These are phyloP conservation scores for Fusarium sp. DNA, from an alignment of 2,329 filamentous ascomycete species.

Conservation along the genomic window DNA sequence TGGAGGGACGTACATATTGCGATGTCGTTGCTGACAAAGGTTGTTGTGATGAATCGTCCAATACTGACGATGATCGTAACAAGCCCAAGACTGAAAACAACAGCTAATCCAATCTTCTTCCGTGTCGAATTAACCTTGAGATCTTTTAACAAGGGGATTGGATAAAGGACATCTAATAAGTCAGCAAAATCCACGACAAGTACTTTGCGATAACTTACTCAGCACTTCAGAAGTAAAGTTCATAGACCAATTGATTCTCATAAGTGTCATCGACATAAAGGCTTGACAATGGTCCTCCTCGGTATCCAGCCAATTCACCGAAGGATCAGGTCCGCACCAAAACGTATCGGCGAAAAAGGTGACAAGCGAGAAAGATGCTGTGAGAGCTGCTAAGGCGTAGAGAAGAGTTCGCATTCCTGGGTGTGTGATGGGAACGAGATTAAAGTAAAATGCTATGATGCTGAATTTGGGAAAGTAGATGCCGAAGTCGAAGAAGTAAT, in stretches of 20 bases:
- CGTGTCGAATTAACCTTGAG: background rate
- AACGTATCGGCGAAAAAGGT: conserved; percentile 16
- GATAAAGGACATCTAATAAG: background rate
- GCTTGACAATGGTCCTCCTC: background rate
- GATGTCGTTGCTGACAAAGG: conserved; percentile 7
- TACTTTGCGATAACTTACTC: background rate
- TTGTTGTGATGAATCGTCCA: conserved; percentile 9
- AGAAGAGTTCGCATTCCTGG: conserved; percentile 4
- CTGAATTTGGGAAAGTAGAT: conserved; percentile 24
- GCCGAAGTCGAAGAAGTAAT: conserved; percentile 16
- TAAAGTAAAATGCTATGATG: conserved; percentile 14
- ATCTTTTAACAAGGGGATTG: background rate
- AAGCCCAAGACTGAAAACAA: conserved; percentile 4
- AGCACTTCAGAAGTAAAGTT: conserved; percentile 7
- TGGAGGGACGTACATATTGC: background rate
- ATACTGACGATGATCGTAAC: conserved; percentile 10
- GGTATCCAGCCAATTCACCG: conserved; percentile 6
- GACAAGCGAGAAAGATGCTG: background rate
- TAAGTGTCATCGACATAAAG: conserved; percentile 7
- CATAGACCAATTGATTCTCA: conserved; percentile 16
- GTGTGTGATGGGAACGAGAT: background rate
- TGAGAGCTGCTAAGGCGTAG: background rate
- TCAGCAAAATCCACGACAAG: background rate
- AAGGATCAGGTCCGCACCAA: conserved; percentile 15
- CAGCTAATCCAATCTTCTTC: background rate